phyloP scores from a whole-genome alignment of 371 early-diverging fungal species.

The Rhizopus stolonifer region DNA sequence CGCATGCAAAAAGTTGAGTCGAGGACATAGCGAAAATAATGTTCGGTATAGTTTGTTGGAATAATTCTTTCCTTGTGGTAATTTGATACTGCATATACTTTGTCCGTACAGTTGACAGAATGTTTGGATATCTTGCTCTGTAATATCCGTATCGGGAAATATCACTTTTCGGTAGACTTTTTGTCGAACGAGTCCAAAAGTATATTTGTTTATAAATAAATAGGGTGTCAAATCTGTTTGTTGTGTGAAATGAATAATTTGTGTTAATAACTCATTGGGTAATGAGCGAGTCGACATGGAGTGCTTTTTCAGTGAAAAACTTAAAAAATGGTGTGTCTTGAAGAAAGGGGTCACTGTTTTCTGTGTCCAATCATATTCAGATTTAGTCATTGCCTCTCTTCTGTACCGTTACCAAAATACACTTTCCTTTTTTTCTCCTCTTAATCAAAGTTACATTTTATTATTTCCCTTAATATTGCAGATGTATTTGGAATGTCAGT shows the following conservation, averaged over 20 bases:
- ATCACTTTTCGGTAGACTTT: constrained; percentile 38
- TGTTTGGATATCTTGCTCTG: constrained; percentile 22
- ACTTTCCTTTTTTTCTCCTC: too few species aligned
- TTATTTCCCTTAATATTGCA: too few species aligned
- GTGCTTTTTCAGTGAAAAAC: too few species aligned
- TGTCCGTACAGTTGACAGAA: constrained; percentile 41
- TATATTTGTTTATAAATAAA: constrained; percentile 18
- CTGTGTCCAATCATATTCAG: too few species aligned
- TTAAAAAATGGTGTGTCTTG: too few species aligned
- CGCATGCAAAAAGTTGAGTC: constrained; percentile 33
- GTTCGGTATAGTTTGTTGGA: constrained; percentile 26
- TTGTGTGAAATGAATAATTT: constrained; percentile 12
- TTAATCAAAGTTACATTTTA: too few species aligned
- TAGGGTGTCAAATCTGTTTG: constrained; percentile 6
- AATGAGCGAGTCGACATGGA: background rate
- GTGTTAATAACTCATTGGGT: constrained; percentile 15
- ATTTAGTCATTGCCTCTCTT: too few species aligned
- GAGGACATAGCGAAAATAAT: constrained; percentile 30
- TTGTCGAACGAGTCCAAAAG: constrained; percentile 34
- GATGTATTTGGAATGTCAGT: too few species aligned
- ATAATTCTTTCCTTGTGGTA: constrained; percentile 31
- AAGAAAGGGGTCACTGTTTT: too few species aligned
- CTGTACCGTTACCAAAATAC: too few species aligned
- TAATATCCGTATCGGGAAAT: constrained; percentile 31
- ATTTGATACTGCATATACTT: constrained; percentile 35